Percentiles rank a stretch among this genome's conserved stretches.
Evolutionary conservation across 768 basidiomycete species (phyloP).

Genomic region (Tulasnella sp.): DNA sequence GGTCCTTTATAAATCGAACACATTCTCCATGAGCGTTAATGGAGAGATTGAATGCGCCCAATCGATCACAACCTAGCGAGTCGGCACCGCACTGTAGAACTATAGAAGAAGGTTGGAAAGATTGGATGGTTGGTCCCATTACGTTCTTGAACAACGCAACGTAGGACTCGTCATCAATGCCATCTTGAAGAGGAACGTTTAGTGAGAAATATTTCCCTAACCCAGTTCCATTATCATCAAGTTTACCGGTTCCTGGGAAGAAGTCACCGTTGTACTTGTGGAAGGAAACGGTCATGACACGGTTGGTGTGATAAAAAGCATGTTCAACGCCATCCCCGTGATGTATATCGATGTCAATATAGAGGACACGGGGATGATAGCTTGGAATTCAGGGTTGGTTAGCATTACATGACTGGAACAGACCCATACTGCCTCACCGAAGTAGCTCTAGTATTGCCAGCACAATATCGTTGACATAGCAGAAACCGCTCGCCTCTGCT

Average conservation of each 20-base stretch:
- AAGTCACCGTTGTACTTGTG: constrained; percentile 99
- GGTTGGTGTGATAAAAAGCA: constrained; percentile 93
- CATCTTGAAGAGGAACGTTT: constrained; percentile 90
- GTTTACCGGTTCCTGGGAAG: constrained; percentile 93
- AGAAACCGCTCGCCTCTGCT: constrained; percentile 95
- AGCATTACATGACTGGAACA: constrained; percentile 16
- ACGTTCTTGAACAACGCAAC: constrained; percentile 90
- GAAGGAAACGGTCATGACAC: constrained; percentile 98
- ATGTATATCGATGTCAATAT: constrained; percentile 98
- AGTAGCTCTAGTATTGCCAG: constrained; percentile 86
- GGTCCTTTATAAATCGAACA: constrained; percentile 90
- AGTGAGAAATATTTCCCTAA: constrained; percentile 87
- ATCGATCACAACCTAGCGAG: constrained; percentile 82
- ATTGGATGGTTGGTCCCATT: constrained; percentile 82
- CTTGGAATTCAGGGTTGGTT: constrained; percentile 29
- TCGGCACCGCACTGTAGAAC: constrained; percentile 97
- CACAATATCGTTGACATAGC: constrained; percentile 96
- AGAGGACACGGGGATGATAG: constrained; percentile 85
- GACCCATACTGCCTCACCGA: too few relatives aligned
- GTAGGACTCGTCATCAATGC: constrained; percentile 96
- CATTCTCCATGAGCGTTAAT: constrained; percentile 98
- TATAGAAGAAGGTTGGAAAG: constrained; percentile 79
- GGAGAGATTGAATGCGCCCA: constrained; percentile 94
- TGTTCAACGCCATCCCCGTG: constrained; percentile 98
- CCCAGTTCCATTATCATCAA: constrained; percentile 83